These are phyloP conservation scores for Ceratocystis cubensis DNA, from an alignment of 2,329 filamentous ascomycete genomes.

Conservation along the genomic window DNA sequence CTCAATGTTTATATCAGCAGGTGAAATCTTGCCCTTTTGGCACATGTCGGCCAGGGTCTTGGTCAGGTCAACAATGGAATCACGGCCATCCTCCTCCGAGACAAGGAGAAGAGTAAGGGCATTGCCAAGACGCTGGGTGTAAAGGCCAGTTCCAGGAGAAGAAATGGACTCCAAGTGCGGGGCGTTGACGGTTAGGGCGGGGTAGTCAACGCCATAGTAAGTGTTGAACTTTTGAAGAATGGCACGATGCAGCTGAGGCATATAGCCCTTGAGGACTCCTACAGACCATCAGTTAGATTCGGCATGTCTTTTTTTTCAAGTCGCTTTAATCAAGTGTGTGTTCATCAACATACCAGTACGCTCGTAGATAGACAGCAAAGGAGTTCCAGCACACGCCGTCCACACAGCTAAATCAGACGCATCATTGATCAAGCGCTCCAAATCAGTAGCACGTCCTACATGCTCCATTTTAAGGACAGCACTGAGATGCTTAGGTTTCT, in stretches of 20 bases:
- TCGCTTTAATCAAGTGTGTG: neutral
- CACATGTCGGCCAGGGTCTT: slow-evolving; percentile 92
- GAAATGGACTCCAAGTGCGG: slow-evolving; percentile 33
- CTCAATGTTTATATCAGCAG: slow-evolving; percentile 70
- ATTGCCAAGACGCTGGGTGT: slow-evolving; percentile 21
- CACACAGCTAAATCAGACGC: slow-evolving; percentile 85
- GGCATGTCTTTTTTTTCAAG: no score
- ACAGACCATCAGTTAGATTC: slow-evolving; percentile 11
- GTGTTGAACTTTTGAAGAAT: slow-evolving; percentile 68
- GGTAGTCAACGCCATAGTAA: slow-evolving; percentile 71
- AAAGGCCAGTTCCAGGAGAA: slow-evolving; percentile 24
- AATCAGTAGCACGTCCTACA: slow-evolving; percentile 53
- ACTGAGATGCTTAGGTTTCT: slow-evolving; percentile 74
- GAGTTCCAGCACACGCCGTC: slow-evolving; percentile 82
- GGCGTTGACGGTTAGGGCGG: slow-evolving; percentile 49
- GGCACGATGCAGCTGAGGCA: slow-evolving; percentile 69
- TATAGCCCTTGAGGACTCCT: slow-evolving; percentile 83
- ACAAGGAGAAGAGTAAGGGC: slow-evolving; percentile 39
- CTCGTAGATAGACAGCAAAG: slow-evolving; percentile 82
- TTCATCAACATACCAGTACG: slow-evolving; percentile 53
- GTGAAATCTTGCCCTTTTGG: slow-evolving; percentile 69
- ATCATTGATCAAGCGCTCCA: slow-evolving; percentile 79
- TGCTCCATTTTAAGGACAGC: slow-evolving; percentile 67
- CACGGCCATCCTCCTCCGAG: slow-evolving; percentile 76
- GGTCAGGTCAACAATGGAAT: slow-evolving; percentile 89